Percentiles rank a stretch among this genome's conserved stretches.
phyloP scores from a whole-genome alignment of 2,329 filamentous ascomycete species.

The Microthyrium microscopicum region DNA sequence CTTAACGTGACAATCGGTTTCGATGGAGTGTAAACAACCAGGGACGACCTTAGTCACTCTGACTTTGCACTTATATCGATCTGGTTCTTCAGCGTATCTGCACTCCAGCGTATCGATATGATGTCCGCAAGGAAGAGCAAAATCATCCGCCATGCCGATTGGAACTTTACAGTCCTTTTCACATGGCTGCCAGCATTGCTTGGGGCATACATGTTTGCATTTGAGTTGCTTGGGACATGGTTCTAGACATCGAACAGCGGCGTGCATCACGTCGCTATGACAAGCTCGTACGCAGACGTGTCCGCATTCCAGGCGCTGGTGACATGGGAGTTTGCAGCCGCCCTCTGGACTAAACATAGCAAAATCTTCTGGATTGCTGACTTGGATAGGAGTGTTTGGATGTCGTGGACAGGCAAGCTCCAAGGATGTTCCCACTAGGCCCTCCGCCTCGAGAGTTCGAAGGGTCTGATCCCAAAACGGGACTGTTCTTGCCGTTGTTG shows the following conservation, averaged over 20 bases:
- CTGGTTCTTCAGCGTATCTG: conserved; percentile 7
- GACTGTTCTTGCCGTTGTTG: conserved; percentile 32
- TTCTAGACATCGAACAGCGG: conserved; percentile 29
- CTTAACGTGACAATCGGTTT: conserved; percentile 8
- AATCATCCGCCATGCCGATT: too few relatives aligned
- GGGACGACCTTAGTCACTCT: conserved; percentile 6
- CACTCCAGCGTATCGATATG: conserved; percentile 9
- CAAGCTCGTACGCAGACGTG: conserved; percentile 31
- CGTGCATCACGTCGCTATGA: conserved; percentile 32
- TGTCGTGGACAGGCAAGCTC: conserved; percentile 11
- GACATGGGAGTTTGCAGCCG: conserved; percentile 10
- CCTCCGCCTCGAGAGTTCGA: conserved; percentile 8
- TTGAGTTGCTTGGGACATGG: conserved; percentile 25
- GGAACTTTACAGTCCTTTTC: conserved; percentile 20
- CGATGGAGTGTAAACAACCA: conserved; percentile 4
- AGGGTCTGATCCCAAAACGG: conserved; percentile 9
- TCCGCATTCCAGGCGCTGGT: conserved; percentile 21
- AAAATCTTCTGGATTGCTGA: conserved; percentile 10
- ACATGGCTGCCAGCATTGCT: conserved; percentile 29
- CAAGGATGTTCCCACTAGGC: conserved; percentile 7
- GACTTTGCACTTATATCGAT: conserved; percentile 7
- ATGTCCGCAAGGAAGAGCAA: conserved; percentile 31
- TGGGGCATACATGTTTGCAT: conserved; percentile 30
- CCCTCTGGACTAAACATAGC: conserved; percentile 10
- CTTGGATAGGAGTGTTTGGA: conserved; percentile 10